Conservation (phyloP, 192 early-diverging fungal species). For the Backusella luteola region DNA sequence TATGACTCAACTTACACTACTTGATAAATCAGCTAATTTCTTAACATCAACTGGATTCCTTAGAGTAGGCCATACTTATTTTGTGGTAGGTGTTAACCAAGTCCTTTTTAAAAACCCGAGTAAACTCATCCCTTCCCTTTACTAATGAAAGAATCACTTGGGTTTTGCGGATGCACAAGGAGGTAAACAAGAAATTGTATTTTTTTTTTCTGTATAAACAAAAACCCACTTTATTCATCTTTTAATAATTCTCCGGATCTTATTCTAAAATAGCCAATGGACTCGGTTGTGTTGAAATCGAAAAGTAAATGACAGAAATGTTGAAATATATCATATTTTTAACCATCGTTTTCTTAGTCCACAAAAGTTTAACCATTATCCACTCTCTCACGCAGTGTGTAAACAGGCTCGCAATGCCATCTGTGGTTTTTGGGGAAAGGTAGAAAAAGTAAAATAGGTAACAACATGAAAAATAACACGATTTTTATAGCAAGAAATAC, state of each 20-base stretch:
- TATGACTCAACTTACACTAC: slow-evolving; percentile 5
- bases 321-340: background rate
- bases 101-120: background rate
- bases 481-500: slow-evolving; percentile 8
- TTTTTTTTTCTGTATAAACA: background rate
- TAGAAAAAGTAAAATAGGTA: background rate
- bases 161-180: slow-evolving; percentile 9
- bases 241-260: background rate
- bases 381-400: slow-evolving; percentile 5
- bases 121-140: too few species aligned
- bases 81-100: slow-evolving; percentile 10
- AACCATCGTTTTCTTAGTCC: background rate
- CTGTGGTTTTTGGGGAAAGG: slow-evolving; percentile 18
- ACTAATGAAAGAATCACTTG: slow-evolving; percentile 17
- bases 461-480: background rate
- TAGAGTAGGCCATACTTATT: background rate
- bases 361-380: background rate
- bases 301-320: background rate
- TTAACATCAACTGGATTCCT: slow-evolving; percentile 11
- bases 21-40: background rate
- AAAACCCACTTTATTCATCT: background rate
- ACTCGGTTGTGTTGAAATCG: slow-evolving; percentile 18
- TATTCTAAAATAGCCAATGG: slow-evolving; percentile 3
- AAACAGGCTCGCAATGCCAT: slow-evolving; percentile 9
- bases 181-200: slow-evolving; percentile 2